Evolutionary conservation across 2,329 filamentous ascomycete species (phyloP).

Genomic region (Aureobasidium sp.): DNA sequence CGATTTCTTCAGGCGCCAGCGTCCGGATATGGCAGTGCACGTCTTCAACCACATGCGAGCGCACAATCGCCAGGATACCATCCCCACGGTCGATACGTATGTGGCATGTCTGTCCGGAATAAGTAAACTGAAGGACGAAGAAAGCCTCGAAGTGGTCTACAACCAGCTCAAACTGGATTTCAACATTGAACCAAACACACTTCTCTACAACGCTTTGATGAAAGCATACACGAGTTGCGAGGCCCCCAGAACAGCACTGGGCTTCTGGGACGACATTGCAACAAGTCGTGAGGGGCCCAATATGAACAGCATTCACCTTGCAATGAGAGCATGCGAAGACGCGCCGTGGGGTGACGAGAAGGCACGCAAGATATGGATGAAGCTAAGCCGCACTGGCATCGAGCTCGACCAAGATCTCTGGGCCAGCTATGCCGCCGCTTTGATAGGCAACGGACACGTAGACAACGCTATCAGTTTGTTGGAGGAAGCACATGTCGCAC

Average conservation of each 20-base stretch:
- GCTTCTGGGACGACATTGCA: constrained; percentile 81
- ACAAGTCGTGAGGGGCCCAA: constrained; percentile 78
- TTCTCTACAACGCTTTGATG: constrained; percentile 78
- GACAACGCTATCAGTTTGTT: constrained; percentile 62
- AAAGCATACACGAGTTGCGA: constrained; percentile 70
- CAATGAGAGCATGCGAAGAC: constrained; percentile 72
- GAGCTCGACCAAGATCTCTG: constrained; percentile 68
- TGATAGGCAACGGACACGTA: constrained; percentile 66
- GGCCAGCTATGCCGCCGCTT: constrained; percentile 66
- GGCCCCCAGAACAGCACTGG: constrained; percentile 58
- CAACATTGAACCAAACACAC: constrained; percentile 68
- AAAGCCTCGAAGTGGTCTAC: constrained; percentile 68
- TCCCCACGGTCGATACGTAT: constrained; percentile 70
- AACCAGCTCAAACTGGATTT: constrained; percentile 93
- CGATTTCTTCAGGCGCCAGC: constrained; percentile 76
- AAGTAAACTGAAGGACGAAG: constrained; percentile 31
- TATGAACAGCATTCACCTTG: constrained; percentile 70
- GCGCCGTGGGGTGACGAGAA: constrained; percentile 39
- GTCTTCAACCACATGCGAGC: constrained; percentile 94
- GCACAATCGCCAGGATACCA: constrained; percentile 54
- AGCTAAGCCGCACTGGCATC: constrained; percentile 67
- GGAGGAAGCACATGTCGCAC: constrained; percentile 57
- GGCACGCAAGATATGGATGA: constrained; percentile 58
- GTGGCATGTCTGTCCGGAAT: constrained; percentile 71
- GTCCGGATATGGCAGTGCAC: constrained; percentile 76